Evolutionary conservation across 805 yeast genomes (phyloP).

Genomic region (Pichia exigua): DNA sequence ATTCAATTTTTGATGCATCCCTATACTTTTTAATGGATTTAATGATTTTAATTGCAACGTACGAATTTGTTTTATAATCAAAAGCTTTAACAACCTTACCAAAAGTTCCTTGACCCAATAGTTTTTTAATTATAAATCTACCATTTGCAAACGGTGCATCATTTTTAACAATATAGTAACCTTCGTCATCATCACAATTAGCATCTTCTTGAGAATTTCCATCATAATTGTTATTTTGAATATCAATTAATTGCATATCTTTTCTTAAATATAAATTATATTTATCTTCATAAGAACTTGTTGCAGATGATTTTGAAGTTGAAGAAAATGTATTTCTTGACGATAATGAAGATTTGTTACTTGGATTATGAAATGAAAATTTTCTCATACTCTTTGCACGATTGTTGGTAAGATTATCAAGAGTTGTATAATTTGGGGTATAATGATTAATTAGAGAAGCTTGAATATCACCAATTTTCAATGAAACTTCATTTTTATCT

Average conservation of each 20-base stretch:
- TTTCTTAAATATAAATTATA: not conserved
- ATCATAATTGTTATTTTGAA: not conserved
- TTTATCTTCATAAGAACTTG: slow-evolving; percentile 9
- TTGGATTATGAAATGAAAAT: slow-evolving; percentile 19
- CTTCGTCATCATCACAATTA: slow-evolving; percentile 58
- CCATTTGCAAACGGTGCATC: slow-evolving; percentile 62
- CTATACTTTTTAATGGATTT: slow-evolving; percentile 89
- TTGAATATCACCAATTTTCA: slow-evolving; percentile 36
- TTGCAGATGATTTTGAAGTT: slow-evolving; percentile 14
- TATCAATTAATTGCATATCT: not conserved
- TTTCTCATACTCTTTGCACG: slow-evolving; percentile 12
- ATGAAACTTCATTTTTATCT: slow-evolving; percentile 27
- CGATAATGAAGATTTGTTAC: slow-evolving; percentile 2
- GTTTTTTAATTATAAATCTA: slow-evolving; percentile 55
- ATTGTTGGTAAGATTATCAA: slow-evolving; percentile 6
- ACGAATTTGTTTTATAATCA: slow-evolving; percentile 50
- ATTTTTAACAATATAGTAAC: slow-evolving; percentile 58
- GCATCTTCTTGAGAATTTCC: slow-evolving; percentile 13
- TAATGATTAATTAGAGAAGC: slow-evolving; percentile 25
- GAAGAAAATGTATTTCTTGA: slow-evolving; percentile 3
- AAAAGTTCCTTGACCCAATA: slow-evolving; percentile 89
- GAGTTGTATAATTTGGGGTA: slow-evolving; percentile 23
- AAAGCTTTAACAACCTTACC: slow-evolving; percentile 84
- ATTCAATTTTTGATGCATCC: slow-evolving; percentile 90
- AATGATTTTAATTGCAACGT: slow-evolving; percentile 87